A percentile compares a stretch with the other conserved stretches of the same genome.
phyloP scores from a whole-genome alignment of 177 flowering plant species.

The Vitis hybrid region DNA sequence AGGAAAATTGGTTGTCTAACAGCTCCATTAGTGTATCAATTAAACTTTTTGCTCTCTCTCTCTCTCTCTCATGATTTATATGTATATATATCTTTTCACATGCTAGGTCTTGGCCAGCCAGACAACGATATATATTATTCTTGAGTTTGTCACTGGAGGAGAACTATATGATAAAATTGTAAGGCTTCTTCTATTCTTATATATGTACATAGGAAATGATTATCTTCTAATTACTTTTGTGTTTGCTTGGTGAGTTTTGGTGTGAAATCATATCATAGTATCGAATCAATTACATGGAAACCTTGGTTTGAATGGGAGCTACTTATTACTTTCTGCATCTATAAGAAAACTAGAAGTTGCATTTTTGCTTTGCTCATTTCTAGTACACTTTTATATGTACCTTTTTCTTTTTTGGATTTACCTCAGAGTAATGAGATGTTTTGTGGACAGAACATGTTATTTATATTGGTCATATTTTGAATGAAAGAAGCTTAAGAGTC shows the following conservation, averaged over 20 bases:
- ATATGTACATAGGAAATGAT: neutral
- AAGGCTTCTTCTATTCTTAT: conserved; percentile 26
- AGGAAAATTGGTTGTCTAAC: too few relatives aligned
- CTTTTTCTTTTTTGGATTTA: too few relatives aligned
- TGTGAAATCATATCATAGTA: neutral
- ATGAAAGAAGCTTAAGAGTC: too few relatives aligned
- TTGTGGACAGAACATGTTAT: too few relatives aligned
- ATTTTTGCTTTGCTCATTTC: too few relatives aligned
- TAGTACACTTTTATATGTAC: too few relatives aligned
- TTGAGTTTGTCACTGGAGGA: conserved; percentile 84
- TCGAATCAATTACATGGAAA: neutral
- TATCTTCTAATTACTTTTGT: conserved; percentile 3
- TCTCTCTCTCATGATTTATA: neutral
- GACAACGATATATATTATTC: conserved; percentile 73
- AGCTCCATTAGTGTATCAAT: neutral
- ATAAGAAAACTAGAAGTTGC: too few relatives aligned
- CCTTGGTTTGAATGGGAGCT: neutral
- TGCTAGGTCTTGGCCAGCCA: conserved; percentile 73
- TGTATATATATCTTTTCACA: neutral
- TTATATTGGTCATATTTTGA: too few relatives aligned
- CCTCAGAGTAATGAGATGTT: too few relatives aligned
- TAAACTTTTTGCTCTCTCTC: neutral
- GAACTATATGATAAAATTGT: conserved; percentile 86
- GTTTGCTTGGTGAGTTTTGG: neutral
- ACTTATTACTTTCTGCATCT: too few relatives aligned